Conservation (phyloP, 305 asterid genomes). For the Solanum hybrid region DNA sequence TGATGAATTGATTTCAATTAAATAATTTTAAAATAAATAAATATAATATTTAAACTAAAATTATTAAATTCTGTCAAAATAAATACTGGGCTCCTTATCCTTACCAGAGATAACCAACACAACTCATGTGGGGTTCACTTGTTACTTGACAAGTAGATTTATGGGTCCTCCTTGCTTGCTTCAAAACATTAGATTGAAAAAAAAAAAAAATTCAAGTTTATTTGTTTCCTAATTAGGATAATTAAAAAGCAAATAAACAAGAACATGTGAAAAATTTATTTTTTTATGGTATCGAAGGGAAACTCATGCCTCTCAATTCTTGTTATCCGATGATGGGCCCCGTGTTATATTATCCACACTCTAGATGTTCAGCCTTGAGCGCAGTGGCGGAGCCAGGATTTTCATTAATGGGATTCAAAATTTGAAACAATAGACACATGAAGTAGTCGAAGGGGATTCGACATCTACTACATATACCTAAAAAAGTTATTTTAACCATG, state of each 20-base stretch:
- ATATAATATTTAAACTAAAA: background rate
- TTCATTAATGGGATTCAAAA: no score
- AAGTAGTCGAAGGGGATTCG: no score
- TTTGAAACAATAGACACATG: no score
- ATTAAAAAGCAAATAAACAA: background rate
- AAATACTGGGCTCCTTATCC: rapidly evolving
- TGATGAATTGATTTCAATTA: background rate
- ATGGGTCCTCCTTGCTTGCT: background rate
- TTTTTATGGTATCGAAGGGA: background rate
- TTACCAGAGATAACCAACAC: background rate
- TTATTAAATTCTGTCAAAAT: background rate
- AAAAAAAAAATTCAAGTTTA: background rate
- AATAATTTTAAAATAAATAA: no score
- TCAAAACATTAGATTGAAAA: background rate
- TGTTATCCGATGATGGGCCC: background rate
- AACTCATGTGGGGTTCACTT: background rate
- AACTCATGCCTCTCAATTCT: background rate
- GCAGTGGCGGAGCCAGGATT: no score
- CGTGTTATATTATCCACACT: no score
- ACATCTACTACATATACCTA: no score
- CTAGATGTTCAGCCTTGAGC: background rate
- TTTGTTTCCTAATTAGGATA: background rate
- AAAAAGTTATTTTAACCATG: no score
- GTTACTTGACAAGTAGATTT: background rate
- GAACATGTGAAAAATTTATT: background rate